Base-by-base conservation (phyloP, 2,329 filamentous ascomycete species). In the Diaporthe amygdali region DNA sequence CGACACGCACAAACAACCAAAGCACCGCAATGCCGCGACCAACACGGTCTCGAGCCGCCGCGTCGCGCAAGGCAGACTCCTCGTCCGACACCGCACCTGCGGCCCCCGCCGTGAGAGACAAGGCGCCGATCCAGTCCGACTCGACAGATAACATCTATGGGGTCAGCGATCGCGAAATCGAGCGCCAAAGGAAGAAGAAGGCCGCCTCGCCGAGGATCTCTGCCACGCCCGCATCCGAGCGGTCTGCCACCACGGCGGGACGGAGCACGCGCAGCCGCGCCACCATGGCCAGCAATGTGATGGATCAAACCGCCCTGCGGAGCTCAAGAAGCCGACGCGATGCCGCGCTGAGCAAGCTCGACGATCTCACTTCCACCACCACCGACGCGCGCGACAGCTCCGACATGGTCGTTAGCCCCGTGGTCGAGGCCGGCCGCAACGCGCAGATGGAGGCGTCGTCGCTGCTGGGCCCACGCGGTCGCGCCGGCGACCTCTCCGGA, bases 401-500 rank as follows among this genome's bases (percentile, higher is more conserved):
- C 27, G 63, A 63, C 14, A 47, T 34, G 66, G 73, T 51, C 25
- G 71, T 47, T 41, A 79, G 76, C 74, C 73, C 73, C 20, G 74
- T 81, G 8, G 76, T 83, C 20, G 83, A 84, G 72, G 72, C 80
- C 47, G 81, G 84, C 15, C 80, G 83, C 32, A 79, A 77, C 10
- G 76, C 77, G 34, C 76, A 75, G 17, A 82, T 81, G 20, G 72
- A 73, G 15, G 69, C 39, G 12, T 72, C 71, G n/a, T 72, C 71
- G 54, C 67, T 67, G 55, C 73, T 39, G 61, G 76, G 56, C 47
- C 75, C 27, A 74, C 75, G 44, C 20, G 46, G 68, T n/a, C 73
- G 73, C n/a, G 73, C 69, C 1, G 73, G 72, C 15, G 84, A 88
- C 61, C 83, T 80, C 3, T 86, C 85, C 1, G 87, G 86, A 6